Conservation (phyloP, 306 rosid genomes). For the peach (Prunus persica) region DNA sequence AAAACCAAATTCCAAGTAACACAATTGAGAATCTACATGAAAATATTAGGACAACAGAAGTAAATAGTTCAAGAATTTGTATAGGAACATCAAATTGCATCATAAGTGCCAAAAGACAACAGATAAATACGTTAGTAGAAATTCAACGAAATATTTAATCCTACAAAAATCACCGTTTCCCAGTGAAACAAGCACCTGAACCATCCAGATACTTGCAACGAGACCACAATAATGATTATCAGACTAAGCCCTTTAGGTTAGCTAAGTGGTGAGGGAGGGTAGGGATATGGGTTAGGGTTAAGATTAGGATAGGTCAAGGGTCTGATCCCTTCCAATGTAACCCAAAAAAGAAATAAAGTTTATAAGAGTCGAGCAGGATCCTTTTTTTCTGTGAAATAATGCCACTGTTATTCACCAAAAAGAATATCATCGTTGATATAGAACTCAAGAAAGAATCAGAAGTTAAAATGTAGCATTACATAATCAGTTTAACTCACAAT, state of each 20-base stretch:
- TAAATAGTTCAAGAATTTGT: background rate
- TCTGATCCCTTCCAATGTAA: background rate
- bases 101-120: background rate
- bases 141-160: background rate
- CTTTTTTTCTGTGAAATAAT: background rate
- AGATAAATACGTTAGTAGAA: background rate
- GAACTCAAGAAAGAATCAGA: background rate
- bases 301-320: background rate
- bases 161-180: background rate
- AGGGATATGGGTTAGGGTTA: background rate
- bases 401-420: too few relatives aligned
- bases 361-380: background rate
- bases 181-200: background rate
- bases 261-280: too few relatives aligned
- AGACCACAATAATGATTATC: background rate
- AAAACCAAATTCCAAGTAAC: slow-evolving; percentile 24
- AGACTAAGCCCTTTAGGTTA: background rate
- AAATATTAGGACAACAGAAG: background rate
- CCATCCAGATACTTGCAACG: background rate
- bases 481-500: background rate
- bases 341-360: background rate
- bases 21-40: background rate
- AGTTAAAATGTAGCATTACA: background rate
- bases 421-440: background rate
- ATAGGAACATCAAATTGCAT: too few relatives aligned